Evolutionary conservation across 2,329 filamentous ascomycete species (phyloP), one percentile per base, ranked within the genome.

Genomic region (Penicillium sp.): DNA sequence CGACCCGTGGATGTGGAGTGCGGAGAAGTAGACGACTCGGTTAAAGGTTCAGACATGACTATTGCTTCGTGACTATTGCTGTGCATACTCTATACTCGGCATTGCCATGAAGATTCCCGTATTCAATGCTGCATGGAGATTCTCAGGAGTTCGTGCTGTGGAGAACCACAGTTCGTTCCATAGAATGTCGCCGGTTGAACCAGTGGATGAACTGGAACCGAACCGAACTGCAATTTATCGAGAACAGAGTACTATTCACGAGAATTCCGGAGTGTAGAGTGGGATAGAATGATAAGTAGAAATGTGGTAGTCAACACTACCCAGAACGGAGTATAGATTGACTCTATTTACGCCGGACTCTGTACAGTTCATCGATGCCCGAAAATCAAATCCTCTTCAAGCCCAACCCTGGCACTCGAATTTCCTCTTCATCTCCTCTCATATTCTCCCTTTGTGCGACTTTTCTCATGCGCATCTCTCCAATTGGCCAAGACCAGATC

Each of bases 121-220:
- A 23, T 23, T 23, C 22, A 23, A 6, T 11, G 6, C 11, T 23
- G 6, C 22, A 11, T 11, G 25, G 9, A 11, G 25, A 27, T 27
- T 11, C 5, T 13, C 25, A 27, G 13, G 8, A 20, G 25, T 11
- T 18, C 22, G 6, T n/a, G 30, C 22, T 42, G 35, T 43, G 33
- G 34, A 17, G 31, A 27, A 36, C 10, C 35, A 26, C 35, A 42
- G 45, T 50, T 49, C 41, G 48, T 41, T 35, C 48, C 44, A 49
- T 28, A 29, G 33, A 31, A 35, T n/a, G n/a, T 6, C 22, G 38
- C 34, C 7, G 16, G 22, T 18, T 15, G 40, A 45, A 35, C 37
- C 39, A 38, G 22, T 37, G 44, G 46, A 42, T 39, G 41, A 6
- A 23, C 32, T 44, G 45, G 45, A 33, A 16, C 26, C 13, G 32